Evolutionary conservation across 139 green algal species (phyloP), one percentile per base, ranked within the genome.

Genomic region (Chlorella vulgaris): DNA sequence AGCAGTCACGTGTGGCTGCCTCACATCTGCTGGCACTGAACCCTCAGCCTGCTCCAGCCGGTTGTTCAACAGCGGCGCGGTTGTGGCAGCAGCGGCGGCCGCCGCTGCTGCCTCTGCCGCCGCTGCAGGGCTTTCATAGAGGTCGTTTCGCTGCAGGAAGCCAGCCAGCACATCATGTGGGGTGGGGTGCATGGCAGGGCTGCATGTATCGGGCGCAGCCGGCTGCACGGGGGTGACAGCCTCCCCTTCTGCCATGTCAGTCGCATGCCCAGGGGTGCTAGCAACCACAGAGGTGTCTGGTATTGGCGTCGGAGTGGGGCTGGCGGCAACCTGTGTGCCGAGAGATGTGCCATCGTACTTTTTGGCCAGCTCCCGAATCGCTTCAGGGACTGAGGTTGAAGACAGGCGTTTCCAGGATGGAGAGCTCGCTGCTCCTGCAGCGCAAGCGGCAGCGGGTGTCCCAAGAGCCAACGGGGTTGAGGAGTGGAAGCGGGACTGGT

Each of bases 401-500:
- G 82, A 86, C 24, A 86, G 53, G 38, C 66, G 60, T 7, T 79
- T 80, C 82, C 82, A 86, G 33, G 68, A 83, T 18, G 78, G 68
- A 13, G 78, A 83, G 76, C 61, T 22, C 19, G 33, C 29, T 7
- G 13, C 42, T 24, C 42, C 61, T 74, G 76, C 76, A 43, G 15
- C 47, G 15, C 47, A 24, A 24, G 47, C 10, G 47, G 47, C n/a
- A n/a, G n/a, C n/a, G n/a, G n/a, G n/a, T n/a, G n/a, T n/a, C n/a
- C n/a, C n/a, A n/a, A n/a, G n/a, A n/a, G n/a, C n/a, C n/a, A n/a
- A n/a, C n/a, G n/a, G n/a, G n/a, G n/a, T n/a, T n/a, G n/a, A n/a
- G n/a, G n/a, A n/a, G n/a, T n/a, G n/a, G n/a, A n/a, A n/a, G n/a
- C n/a, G n/a, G n/a, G n/a, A n/a, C n/a, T n/a, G n/a, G n/a, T n/a